These are phyloP conservation scores for Colletotrichum cereale DNA, from an alignment of 2,329 filamentous ascomycete genomes.

Conservation along the genomic window DNA sequence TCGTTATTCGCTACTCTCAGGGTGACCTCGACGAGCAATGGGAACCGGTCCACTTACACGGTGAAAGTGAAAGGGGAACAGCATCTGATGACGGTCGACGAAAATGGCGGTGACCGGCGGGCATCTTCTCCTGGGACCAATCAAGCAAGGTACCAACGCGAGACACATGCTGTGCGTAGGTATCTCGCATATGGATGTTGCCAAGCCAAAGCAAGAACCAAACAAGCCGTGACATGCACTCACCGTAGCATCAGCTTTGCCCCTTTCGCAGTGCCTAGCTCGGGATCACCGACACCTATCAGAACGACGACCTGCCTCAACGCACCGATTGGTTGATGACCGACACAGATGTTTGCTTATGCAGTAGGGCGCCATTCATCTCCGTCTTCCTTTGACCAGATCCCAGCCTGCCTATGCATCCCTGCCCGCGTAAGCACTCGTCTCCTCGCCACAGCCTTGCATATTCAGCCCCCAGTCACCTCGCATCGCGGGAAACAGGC, in stretches of 20 bases:
- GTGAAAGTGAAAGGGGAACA: neutral
- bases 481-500: neutral
- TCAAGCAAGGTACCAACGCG: neutral
- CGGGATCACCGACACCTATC: neutral
- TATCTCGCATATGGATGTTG: neutral
- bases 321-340: too few species aligned
- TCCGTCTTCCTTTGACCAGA: neutral
- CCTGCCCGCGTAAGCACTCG: neutral
- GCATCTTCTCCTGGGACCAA: neutral
- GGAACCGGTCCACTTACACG: neutral
- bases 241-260: neutral
- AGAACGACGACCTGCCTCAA: neutral
- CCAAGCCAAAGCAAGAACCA: constrained; percentile 1
- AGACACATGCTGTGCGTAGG: too few species aligned
- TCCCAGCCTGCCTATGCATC: neutral
- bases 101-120: neutral
- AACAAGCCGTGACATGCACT: neutral
- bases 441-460: neutral
- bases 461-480: neutral
- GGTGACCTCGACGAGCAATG: neutral
- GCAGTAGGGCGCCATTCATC: neutral
- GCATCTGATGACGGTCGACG: neutral
- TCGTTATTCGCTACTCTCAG: neutral
- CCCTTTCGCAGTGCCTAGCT: too few species aligned
- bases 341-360: too few species aligned